A percentile compares a stretch with the other conserved stretches of the same genome.
Evolutionary conservation across 1,284 basidiomycete genomes (phyloP).

Genomic region (Cutaneotrichosporon cyanovorans): DNA sequence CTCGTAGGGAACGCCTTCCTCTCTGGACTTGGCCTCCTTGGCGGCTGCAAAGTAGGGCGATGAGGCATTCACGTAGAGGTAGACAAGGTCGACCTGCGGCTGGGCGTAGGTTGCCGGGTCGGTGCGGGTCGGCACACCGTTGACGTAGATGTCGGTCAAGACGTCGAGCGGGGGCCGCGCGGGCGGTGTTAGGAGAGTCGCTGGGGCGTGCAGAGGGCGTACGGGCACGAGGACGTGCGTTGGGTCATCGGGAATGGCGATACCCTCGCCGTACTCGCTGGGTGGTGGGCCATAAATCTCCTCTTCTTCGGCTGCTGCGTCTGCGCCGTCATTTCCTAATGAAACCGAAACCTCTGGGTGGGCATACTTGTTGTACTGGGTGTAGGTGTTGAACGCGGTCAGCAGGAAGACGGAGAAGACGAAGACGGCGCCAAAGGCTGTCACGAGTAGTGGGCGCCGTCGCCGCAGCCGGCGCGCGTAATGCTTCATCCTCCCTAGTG

Average conservation of each 20-base stretch:
- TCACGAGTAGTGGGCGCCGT: conserved; percentile 1
- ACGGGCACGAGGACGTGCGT: conserved; percentile 19
- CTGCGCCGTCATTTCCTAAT: no score
- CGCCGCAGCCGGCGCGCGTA: neutral
- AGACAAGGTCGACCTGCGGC: conserved; percentile 29
- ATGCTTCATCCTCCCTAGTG: neutral
- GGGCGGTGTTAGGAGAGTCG: conserved; percentile 11
- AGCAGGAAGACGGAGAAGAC: conserved; percentile 1
- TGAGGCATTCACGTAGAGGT: conserved; percentile 36
- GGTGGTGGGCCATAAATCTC: neutral
- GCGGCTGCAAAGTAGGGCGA: conserved; percentile 23
- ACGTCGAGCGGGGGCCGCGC: conserved; percentile 13
- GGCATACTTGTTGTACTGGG: no score
- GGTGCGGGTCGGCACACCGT: conserved; percentile 8
- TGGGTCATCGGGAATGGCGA: conserved; percentile 5
- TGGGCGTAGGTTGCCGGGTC: neutral
- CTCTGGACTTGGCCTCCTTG: conserved; percentile 15
- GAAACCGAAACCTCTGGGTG: no score
- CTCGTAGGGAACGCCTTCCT: conserved; percentile 17
- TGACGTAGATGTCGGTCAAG: conserved; percentile 16
- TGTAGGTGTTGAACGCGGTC: neutral
- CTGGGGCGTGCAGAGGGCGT: neutral
- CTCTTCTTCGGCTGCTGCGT: no score
- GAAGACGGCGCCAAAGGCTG: neutral
- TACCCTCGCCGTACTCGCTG: neutral